Conservation (phyloP, 768 basidiomycete genomes). For the Termitomyces sp. region DNA sequence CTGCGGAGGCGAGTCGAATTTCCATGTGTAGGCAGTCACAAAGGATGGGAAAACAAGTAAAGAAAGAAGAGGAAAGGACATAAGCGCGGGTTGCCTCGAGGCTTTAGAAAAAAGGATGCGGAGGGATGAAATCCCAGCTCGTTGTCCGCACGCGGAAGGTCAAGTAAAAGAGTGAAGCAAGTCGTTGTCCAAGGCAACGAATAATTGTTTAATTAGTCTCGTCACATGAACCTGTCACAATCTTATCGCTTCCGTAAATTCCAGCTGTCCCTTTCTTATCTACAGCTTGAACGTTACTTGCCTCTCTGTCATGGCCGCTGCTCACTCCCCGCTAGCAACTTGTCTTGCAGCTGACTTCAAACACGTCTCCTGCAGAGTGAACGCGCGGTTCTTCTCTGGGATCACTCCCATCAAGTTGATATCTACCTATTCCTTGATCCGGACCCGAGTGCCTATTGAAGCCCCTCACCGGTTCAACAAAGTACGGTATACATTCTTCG, state of each 20-base stretch:
- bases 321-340: too few relatives aligned
- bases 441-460: too few relatives aligned
- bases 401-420: too few relatives aligned
- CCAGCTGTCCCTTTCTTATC: neutral
- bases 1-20: conserved; percentile 39
- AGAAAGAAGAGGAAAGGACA: conserved; percentile 14
- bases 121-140: neutral
- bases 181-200: neutral
- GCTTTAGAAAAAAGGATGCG: neutral
- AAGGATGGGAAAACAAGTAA: conserved; percentile 23
- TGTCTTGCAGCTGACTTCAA: too few relatives aligned
- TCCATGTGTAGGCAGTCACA: conserved; percentile 39
- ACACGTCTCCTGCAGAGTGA: too few relatives aligned
- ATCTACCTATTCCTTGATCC: too few relatives aligned
- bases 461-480: too few relatives aligned
- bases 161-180: conserved; percentile 4
- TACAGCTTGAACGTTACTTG: neutral
- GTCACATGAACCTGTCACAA: conserved; percentile 6
- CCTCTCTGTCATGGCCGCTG: neutral
- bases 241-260: neutral
- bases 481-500: too few relatives aligned
- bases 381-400: too few relatives aligned
- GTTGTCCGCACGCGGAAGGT: neutral
- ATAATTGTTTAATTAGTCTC: neutral
- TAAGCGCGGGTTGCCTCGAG: conserved; percentile 7